Percentiles rank a stretch among this genome's conserved stretches.
phyloP scores from a whole-genome alignment of 257 asterid genomes.

The Gentiana dahurica region DNA sequence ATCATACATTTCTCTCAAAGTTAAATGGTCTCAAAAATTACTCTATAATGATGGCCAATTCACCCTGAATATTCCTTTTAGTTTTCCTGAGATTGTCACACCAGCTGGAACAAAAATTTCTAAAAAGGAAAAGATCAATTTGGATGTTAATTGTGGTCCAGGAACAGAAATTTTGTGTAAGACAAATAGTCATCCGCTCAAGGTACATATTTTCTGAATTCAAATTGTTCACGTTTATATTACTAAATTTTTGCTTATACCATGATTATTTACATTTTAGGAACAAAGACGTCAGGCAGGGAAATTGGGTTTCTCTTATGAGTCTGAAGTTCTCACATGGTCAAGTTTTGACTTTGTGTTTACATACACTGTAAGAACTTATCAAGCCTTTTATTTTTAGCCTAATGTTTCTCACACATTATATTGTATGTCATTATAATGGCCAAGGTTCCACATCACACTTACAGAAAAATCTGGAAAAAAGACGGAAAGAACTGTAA shows the following conservation, averaged over 20 bases:
- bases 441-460: not conserved
- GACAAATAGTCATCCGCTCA: constrained; percentile 70
- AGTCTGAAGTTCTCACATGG: constrained; percentile 77
- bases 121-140: constrained; percentile 69
- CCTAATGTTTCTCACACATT: not conserved
- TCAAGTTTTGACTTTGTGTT: constrained; percentile 58
- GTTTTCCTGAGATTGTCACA: constrained; percentile 72
- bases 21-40: constrained; percentile 91
- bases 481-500: not conserved
- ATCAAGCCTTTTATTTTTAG: not conserved
- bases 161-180: constrained; percentile 52
- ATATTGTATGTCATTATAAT: not conserved
- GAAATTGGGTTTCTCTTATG: constrained; percentile 52
- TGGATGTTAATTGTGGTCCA: constrained; percentile 58
- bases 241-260: not conserved
- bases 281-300: constrained; percentile 58
- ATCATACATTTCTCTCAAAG: constrained; percentile 51
- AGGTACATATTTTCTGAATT: constrained; percentile 37
- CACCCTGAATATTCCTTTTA: constrained; percentile 68
- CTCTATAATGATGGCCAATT: constrained; percentile 46
- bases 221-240: constrained; percentile 5
- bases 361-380: constrained; percentile 45
- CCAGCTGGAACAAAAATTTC: constrained; percentile 83
- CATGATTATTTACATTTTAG: constrained; percentile 21
- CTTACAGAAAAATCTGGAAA: not conserved